Conservation (phyloP, 2,329 filamentous ascomycete genomes). For the Lasiodiplodia citricola region DNA sequence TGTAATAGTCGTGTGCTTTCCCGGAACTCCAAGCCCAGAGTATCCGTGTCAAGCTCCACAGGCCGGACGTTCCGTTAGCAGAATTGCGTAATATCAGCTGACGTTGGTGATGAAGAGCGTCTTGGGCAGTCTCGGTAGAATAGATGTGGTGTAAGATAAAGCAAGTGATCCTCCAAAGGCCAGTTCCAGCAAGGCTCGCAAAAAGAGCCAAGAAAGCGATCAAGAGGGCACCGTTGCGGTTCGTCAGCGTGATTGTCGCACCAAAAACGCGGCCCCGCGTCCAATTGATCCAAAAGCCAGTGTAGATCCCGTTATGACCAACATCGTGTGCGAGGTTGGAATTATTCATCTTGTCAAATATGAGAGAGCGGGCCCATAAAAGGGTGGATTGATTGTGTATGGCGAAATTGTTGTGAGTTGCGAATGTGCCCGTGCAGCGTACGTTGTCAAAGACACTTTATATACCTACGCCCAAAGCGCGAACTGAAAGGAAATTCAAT, state of each 20-base stretch:
- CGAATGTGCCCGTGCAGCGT: too few relatives aligned
- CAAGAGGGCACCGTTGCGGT: conserved; percentile 29
- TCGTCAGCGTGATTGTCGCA: conserved; percentile 31
- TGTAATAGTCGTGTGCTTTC: neutral
- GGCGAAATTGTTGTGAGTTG: too few relatives aligned
- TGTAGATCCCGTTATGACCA: neutral
- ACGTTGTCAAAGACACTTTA: too few relatives aligned
- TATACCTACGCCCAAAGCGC: too few relatives aligned
- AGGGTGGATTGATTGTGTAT: too few relatives aligned
- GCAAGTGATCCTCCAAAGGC: conserved; percentile 39
- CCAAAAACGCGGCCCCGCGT: conserved; percentile 27
- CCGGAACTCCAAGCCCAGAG: conserved; percentile 26
- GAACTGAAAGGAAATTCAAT: too few relatives aligned
- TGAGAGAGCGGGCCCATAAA: too few relatives aligned
- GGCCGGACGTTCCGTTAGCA: conserved; percentile 30
- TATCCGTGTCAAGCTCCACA: conserved; percentile 12
- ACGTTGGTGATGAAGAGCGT: conserved; percentile 40
- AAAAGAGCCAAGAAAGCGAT: conserved; percentile 36
- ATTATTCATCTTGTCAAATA: neutral
- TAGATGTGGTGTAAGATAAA: conserved; percentile 36
- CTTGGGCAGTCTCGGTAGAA: conserved; percentile 31
- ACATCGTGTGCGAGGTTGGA: neutral
- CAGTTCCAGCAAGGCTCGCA: conserved; percentile 30
- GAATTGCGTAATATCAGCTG: conserved; percentile 43
- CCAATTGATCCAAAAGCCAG: conserved; percentile 34